These are phyloP conservation scores for Penicillium waksmanii DNA, from an alignment of 495 filamentous ascomycete genomes.

Conservation along the genomic window DNA sequence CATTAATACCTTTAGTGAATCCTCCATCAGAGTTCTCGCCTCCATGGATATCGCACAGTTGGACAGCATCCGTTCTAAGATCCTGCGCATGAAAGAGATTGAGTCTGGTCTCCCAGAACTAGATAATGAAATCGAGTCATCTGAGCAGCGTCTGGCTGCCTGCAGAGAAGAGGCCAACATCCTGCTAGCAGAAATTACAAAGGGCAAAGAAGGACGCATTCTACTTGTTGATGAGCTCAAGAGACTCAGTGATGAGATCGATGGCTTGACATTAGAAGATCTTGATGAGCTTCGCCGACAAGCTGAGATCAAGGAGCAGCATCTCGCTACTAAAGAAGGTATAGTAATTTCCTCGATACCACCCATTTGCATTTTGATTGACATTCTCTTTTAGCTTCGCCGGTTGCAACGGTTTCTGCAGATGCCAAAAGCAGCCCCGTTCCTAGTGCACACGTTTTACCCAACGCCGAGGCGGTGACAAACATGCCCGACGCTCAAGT, in stretches of 20 bases:
- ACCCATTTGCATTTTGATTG: background rate
- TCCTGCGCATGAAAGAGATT: constrained; percentile 57
- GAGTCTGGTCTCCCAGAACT: constrained; percentile 59
- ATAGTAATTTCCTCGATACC: background rate
- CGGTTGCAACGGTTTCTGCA: background rate
- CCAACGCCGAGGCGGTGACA: background rate
- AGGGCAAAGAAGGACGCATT: constrained; percentile 38
- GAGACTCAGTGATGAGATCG: constrained; percentile 50
- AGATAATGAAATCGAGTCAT: constrained; percentile 55
- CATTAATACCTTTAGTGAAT: constrained; percentile 18
- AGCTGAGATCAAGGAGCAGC: constrained; percentile 28
- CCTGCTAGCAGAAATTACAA: constrained; percentile 62
- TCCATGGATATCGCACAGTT: constrained; percentile 26
- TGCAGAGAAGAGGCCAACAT: constrained; percentile 60
- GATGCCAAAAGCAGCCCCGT: background rate
- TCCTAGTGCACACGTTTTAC: background rate
- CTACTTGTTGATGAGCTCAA: constrained; percentile 60
- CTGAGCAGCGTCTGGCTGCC: constrained; percentile 52
- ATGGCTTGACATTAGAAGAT: constrained; percentile 44
- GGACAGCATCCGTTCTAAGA: constrained; percentile 33
- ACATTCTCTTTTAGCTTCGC: background rate
- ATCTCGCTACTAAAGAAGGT: constrained; percentile 34
- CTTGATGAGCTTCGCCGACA: constrained; percentile 44
- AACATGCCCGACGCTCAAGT: background rate
- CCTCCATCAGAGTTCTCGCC: constrained; percentile 18